Conservation (phyloP, 371 early-diverging fungal genomes). For the Mucor indicus region DNA sequence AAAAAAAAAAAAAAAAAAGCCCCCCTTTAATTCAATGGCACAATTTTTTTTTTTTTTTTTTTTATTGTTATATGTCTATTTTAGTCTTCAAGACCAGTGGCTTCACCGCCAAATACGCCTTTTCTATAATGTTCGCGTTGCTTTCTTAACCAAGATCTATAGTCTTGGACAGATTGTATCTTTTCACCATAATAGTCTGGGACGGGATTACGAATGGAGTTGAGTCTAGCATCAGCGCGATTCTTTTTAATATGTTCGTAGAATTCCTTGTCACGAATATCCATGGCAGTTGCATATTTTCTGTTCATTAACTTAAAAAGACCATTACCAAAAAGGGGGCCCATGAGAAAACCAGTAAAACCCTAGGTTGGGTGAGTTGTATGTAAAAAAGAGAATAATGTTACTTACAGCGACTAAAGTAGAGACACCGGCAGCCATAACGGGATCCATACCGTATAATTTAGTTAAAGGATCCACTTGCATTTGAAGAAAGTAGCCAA, state of each 20-base stretch:
- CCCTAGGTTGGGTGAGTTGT: slow-evolving; percentile 32
- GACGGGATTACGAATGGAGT: slow-evolving; percentile 76
- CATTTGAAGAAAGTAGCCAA: slow-evolving; percentile 69
- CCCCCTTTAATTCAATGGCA: too few species aligned
- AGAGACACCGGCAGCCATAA: slow-evolving; percentile 62
- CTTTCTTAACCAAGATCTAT: slow-evolving; percentile 87
- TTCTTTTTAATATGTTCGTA: slow-evolving; percentile 76
- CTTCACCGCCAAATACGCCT: slow-evolving; percentile 60
- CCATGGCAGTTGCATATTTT: slow-evolving; percentile 54
- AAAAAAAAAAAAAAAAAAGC: too few species aligned
- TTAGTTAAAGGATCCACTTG: slow-evolving; percentile 77
- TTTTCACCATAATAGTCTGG: slow-evolving; percentile 95
- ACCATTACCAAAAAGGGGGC: slow-evolving; percentile 65
- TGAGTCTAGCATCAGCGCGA: slow-evolving; percentile 75
- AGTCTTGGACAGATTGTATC: slow-evolving; percentile 77
- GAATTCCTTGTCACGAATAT: slow-evolving; percentile 74
- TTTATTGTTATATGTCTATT: not conserved
- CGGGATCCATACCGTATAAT: slow-evolving; percentile 79
- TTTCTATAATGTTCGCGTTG: slow-evolving; percentile 82
- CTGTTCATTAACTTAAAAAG: slow-evolving; percentile 64
- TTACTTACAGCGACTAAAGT: slow-evolving; percentile 53
- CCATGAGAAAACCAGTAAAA: slow-evolving; percentile 63
- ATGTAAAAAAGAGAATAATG: not conserved
- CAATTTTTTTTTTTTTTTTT: slow-evolving; percentile 2
- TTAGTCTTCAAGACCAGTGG: slow-evolving; percentile 23